Evolutionary conservation across 2,329 filamentous ascomycete species (phyloP), one percentile per base, ranked within the genome.

Genomic region (Beauveria sp.): DNA sequence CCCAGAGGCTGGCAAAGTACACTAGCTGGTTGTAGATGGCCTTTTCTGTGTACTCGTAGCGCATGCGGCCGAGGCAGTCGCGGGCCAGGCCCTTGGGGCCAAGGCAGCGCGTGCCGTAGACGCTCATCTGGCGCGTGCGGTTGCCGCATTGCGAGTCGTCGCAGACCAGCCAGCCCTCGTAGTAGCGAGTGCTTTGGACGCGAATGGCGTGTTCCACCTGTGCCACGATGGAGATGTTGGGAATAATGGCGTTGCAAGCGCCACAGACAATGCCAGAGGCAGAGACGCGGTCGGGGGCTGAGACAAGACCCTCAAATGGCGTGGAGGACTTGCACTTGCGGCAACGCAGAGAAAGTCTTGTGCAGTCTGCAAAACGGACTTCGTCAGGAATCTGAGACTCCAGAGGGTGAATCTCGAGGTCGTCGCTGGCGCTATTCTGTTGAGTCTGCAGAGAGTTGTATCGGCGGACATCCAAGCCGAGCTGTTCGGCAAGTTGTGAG

Each of bases 371-470:
- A 76, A 97, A 99, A 62, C 95, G 91, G 55, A 96, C 84, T 31
- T 89, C 86, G 71, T 99, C 95, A 1, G 93, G 91, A 64, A 98
- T 91, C 71, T 97, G 95, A 6, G 90, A 95, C 75, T 99, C 95
- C 2, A 99, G 84, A 0, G 93, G 93, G 70, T 93, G 89, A 66
- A 99, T 91, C 69, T 93, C 89, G 26, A 85, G 78, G 67, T 88
- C 86, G 60, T 82, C 80, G 48, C 76, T 77, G 16, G 79, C 80
- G 61, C 80, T 79, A 43, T 82, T 85, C 67, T 74, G 73, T 60
- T 76, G 74, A 26, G 69, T 74, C 66, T 74, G 73, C 62, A 73
- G 72, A 2, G 74, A 74, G 65, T 82, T 87, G 74, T 98, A 99
- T 69, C 95, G 95, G 68, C 86, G 86, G 28, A 91, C 87, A 73